A percentile compares a stretch with the other conserved stretches of the same genome.
These are phyloP conservation scores for Clonostachys byssicola DNA, from an alignment of 2,329 filamentous ascomycete species.

Conservation along the genomic window DNA sequence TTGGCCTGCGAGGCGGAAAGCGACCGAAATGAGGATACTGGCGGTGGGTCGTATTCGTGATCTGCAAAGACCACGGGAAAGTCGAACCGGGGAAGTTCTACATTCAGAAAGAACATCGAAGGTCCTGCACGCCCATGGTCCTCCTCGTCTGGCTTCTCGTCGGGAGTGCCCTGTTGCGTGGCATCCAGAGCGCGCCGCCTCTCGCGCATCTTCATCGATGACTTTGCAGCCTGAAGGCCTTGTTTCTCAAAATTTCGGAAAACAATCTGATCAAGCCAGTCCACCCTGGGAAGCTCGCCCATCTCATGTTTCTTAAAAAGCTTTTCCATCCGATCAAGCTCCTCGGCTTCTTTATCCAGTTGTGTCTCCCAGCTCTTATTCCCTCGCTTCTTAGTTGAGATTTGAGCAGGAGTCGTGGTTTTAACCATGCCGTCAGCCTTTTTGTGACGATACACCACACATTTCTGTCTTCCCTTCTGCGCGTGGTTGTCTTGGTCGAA, in stretches of 20 bases:
- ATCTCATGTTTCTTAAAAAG: conserved; percentile 98
- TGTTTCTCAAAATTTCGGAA: conserved; percentile 86
- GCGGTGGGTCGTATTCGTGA: conserved; percentile 83
- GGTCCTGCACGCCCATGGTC: conserved; percentile 38
- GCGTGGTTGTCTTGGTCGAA: conserved; percentile 91
- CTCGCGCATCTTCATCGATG: conserved; percentile 56
- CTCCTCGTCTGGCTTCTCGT: conserved; percentile 17
- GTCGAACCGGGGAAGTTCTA: conserved; percentile 92
- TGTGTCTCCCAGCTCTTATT: conserved; percentile 26
- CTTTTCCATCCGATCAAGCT: conserved; percentile 84
- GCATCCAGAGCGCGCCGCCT: conserved; percentile 35
- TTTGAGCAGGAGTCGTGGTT: conserved; percentile 69
- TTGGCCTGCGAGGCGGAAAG: conserved; percentile 55
- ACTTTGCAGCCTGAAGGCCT: conserved; percentile 59
- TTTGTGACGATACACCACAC: conserved; percentile 75
- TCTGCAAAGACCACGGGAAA: conserved; percentile 95
- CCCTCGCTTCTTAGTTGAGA: conserved; percentile 40
- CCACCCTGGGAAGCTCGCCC: conserved; percentile 87
- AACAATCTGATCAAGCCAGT: conserved; percentile 94
- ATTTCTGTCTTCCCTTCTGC: conserved; percentile 90
- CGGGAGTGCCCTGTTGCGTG: conserved; percentile 26
- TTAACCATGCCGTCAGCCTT: conserved; percentile 81
- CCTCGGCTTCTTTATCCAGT: conserved; percentile 70
- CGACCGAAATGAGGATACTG: conserved; percentile 71
- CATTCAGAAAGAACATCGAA: conserved; percentile 73